A percentile compares a stretch with the other conserved stretches of the same genome.
These are phyloP conservation scores for Pisolithus thermaeus DNA, from an alignment of 1,284 basidiomycete species.

Conservation along the genomic window DNA sequence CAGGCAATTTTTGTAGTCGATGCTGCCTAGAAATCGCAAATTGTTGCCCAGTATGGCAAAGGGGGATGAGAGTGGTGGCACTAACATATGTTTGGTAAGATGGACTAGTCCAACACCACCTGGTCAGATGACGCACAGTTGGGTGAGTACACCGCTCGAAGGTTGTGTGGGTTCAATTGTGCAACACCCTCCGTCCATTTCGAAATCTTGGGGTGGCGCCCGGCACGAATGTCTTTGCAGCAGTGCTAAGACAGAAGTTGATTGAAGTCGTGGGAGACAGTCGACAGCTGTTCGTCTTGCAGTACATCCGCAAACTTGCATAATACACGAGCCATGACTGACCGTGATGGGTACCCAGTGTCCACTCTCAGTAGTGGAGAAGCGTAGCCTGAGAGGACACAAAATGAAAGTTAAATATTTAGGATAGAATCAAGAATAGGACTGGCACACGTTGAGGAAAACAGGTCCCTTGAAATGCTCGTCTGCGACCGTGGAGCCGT, in stretches of 20 bases:
- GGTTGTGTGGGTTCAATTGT: slow-evolving; percentile 13
- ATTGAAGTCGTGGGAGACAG: slow-evolving; percentile 4
- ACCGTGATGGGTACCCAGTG: too few relatives aligned
- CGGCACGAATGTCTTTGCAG: slow-evolving; percentile 22
- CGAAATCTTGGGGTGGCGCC: slow-evolving; percentile 8
- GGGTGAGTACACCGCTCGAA: slow-evolving; percentile 20
- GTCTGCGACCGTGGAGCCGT: too few relatives aligned
- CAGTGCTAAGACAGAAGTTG: slow-evolving; percentile 21
- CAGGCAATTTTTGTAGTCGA: too few relatives aligned
- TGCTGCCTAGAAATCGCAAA: slow-evolving; percentile 7
- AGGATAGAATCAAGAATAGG: too few relatives aligned
- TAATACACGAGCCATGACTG: too few relatives aligned
- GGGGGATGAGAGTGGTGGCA: slow-evolving; percentile 21
- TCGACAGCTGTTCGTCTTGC: slow-evolving; percentile 21
- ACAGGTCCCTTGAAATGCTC: too few relatives aligned
- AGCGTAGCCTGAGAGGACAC: too few relatives aligned
- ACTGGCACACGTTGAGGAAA: too few relatives aligned
- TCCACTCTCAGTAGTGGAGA: too few relatives aligned
- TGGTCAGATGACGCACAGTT: slow-evolving; percentile 10
- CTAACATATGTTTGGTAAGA: slow-evolving; percentile 6
- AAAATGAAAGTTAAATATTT: too few relatives aligned
- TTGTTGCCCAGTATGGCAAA: slow-evolving; percentile 22
- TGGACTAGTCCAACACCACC: too few relatives aligned
- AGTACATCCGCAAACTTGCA: too few relatives aligned
- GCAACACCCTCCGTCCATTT: slow-evolving; percentile 14